These are phyloP conservation scores for Mycena vulgaris DNA, from an alignment of 768 basidiomycete genomes.

Conservation along the genomic window DNA sequence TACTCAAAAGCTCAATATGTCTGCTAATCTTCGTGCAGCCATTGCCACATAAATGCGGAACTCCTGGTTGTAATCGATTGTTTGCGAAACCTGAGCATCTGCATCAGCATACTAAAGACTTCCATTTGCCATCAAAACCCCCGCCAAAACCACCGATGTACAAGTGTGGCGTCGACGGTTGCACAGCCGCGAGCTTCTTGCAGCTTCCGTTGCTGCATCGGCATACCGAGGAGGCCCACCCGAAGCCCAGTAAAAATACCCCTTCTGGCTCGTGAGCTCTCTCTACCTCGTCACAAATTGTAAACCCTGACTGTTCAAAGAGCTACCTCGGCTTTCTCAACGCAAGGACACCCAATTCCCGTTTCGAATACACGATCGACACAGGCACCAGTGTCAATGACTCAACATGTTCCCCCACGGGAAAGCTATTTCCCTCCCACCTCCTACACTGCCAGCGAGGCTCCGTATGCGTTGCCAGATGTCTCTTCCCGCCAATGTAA, in stretches of 20 bases:
- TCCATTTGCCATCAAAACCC: background rate
- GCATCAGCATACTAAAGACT: conserved; percentile 20
- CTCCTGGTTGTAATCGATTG: conserved; percentile 9
- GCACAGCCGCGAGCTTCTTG: too few relatives aligned
- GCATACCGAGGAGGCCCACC: background rate
- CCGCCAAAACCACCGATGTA: too few relatives aligned
- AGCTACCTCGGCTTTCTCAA: conserved; percentile 10
- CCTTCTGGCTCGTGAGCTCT: background rate
- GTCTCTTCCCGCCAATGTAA: conserved; percentile 1
- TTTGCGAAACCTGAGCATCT: conserved; percentile 23
- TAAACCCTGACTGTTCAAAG: conserved; percentile 15
- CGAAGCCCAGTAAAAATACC: conserved; percentile 13
- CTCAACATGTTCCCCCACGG: background rate
- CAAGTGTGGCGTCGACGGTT: too few relatives aligned
- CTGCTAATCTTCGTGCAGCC: conserved; percentile 26
- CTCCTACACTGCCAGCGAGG: background rate
- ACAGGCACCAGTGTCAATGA: background rate
- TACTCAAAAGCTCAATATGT: conserved; percentile 18
- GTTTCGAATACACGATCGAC: background rate
- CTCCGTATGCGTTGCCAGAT: background rate
- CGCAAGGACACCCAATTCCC: conserved; percentile 6
- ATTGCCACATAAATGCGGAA: conserved; percentile 21
- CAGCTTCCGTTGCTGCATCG: too few relatives aligned
- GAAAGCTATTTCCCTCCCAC: background rate
- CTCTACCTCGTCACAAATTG: background rate